Percentiles rank a stretch among this genome's conserved stretches.
Evolutionary conservation across 2,329 filamentous ascomycete species (phyloP).

Genomic region (Diaporthe nobilis): DNA sequence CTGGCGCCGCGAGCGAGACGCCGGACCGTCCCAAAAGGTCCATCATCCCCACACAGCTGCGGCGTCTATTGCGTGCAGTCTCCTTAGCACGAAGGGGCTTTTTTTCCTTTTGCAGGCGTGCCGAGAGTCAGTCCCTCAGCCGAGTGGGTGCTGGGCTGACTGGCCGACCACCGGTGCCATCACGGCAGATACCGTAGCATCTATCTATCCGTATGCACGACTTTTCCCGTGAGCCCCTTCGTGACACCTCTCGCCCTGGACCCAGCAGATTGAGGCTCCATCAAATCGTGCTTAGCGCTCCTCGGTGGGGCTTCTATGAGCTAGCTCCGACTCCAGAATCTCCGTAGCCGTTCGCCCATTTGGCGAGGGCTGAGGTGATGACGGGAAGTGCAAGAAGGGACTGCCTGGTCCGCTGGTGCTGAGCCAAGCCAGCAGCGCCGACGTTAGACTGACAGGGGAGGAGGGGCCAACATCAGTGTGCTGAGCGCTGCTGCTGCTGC

Average conservation of each 20-base stretch:
- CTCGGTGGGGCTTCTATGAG: neutral
- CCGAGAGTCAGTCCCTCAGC: slow-evolving; percentile 7
- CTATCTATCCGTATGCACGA: slow-evolving; percentile 23
- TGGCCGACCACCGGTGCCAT: neutral
- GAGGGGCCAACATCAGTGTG: neutral
- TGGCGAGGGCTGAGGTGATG: neutral
- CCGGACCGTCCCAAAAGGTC: neutral
- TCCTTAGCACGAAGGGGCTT: neutral
- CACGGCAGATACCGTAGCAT: slow-evolving; percentile 30
- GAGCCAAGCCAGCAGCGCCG: neutral
- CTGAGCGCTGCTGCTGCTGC: neutral
- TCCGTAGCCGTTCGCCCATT: slow-evolving; percentile 1
- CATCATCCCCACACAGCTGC: slow-evolving; percentile 1
- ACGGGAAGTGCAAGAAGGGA: neutral
- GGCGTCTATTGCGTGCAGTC: slow-evolving; percentile 7
- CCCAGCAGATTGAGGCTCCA: slow-evolving; percentile 36
- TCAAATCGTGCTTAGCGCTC: slow-evolving; percentile 26
- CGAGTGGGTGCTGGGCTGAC: slow-evolving; percentile 23
- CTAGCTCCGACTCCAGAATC: slow-evolving; percentile 15
- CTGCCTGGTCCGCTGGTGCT: neutral
- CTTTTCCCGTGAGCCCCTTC: neutral
- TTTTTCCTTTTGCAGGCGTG: neutral
- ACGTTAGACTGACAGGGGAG: neutral
- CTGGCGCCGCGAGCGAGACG: slow-evolving; percentile 12
- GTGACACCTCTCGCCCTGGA: neutral